These are phyloP conservation scores for Fraxinus cuspidata DNA, from an alignment of 257 asterid genomes.

Conservation along the genomic window DNA sequence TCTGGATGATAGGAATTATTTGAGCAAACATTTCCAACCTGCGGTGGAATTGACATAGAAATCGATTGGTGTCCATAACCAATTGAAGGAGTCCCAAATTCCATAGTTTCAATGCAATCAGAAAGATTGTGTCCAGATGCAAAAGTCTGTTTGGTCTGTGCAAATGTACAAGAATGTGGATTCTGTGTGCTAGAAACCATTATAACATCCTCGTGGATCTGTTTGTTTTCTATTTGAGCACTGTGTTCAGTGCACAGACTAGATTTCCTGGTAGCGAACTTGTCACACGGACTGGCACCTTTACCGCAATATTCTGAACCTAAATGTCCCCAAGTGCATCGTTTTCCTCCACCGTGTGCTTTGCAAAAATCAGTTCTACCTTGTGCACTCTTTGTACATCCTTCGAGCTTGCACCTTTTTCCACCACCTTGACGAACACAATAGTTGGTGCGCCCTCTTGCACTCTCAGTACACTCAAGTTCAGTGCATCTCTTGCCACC, in stretches of 20 bases:
- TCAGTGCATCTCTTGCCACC: constrained; percentile 61
- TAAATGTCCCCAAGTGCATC: constrained; percentile 57
- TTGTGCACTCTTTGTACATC: constrained; percentile 65
- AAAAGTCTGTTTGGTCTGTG: constrained; percentile 17
- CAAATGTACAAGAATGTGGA: constrained; percentile 19
- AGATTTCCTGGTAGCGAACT: constrained; percentile 59
- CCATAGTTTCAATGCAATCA: constrained; percentile 7
- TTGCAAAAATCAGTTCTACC: constrained; percentile 66
- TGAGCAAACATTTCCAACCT: constrained; percentile 20
- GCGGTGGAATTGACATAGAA: constrained; percentile 20
- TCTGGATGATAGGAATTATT: constrained; percentile 55
- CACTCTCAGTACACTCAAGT: constrained; percentile 56
- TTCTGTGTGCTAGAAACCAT: constrained; percentile 24
- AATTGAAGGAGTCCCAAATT: constrained; percentile 23
- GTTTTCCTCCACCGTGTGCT: constrained; percentile 66
- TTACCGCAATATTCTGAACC: constrained; percentile 34
- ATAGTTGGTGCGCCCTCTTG: constrained; percentile 57
- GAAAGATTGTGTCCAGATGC: constrained; percentile 9
- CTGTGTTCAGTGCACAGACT: constrained; percentile 59
- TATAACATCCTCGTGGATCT: constrained; percentile 12
- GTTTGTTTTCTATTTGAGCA: constrained; percentile 40
- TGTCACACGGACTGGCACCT: constrained; percentile 43
- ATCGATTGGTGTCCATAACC: constrained; percentile 22
- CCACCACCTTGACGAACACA: constrained; percentile 83
- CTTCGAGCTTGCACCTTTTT: constrained; percentile 56